Conservation (phyloP, 192 early-diverging fungal genomes). For the Coemansia sp. region DNA sequence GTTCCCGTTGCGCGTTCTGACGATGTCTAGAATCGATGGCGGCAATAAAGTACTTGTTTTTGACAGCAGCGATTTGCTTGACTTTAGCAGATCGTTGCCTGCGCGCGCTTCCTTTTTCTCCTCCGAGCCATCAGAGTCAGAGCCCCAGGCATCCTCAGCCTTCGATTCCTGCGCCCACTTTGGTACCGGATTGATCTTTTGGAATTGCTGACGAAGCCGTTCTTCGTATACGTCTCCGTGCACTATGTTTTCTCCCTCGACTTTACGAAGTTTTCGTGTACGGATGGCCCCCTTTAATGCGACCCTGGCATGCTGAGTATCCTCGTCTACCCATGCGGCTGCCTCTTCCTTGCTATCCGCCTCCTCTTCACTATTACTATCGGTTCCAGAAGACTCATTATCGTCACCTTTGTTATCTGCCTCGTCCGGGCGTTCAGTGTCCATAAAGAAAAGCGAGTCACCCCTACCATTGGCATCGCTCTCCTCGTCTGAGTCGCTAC, state of each 20-base stretch:
- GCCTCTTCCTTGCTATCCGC: conserved; percentile 27
- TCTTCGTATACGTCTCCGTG: conserved; percentile 80
- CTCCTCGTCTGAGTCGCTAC: conserved; percentile 4
- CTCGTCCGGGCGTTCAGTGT: conserved; percentile 25
- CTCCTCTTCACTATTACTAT: conserved; percentile 45
- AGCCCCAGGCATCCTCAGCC: conserved; percentile 12
- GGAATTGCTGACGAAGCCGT: conserved; percentile 81
- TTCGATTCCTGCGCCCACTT: conserved; percentile 68
- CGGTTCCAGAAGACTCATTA: neutral
- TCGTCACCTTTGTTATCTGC: neutral
- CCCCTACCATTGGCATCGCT: conserved; percentile 4
- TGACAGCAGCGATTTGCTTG: conserved; percentile 23
- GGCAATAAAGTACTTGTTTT: conserved; percentile 17
- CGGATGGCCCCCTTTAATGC: conserved; percentile 67
- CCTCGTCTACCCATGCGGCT: conserved; percentile 81
- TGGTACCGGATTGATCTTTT: conserved; percentile 82
- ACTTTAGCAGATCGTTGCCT: conserved; percentile 37
- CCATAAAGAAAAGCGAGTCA: conserved; percentile 41
- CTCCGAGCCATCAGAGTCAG: conserved; percentile 51
- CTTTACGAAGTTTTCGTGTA: conserved; percentile 75
- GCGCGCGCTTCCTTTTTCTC: conserved; percentile 14
- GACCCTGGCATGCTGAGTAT: conserved; percentile 69
- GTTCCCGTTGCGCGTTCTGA: conserved; percentile 42
- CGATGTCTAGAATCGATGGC: conserved; percentile 23
- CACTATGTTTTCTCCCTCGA: conserved; percentile 73